Base-by-base conservation (phyloP, 345 rosid genomes). In the Noccaea bulbosa region DNA sequence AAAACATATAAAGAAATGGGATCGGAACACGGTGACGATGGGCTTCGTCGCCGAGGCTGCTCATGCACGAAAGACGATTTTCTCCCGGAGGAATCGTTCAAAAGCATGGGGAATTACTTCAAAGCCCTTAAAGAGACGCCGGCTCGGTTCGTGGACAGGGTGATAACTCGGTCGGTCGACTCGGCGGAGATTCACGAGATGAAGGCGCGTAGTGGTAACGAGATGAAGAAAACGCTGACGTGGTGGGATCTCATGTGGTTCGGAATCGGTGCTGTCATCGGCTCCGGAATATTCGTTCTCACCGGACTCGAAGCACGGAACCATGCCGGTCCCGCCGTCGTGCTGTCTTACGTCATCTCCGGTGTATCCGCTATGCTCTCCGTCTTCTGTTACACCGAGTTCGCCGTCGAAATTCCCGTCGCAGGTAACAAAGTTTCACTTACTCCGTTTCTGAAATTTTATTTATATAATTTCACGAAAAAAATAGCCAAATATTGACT, bases 171-270 rank as follows among this genome's bases (percentile, higher is more conserved):
- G 34, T 93, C 97, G 4, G 38, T 69, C 12, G 98, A 93, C 79
- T 30, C 90, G 3, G 71, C 81, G 8, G 97, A 93, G 91, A 78
- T 93, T 72, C 77, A 85, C 12, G 97, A 93, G 67, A 77, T 93
- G 24, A 91, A 79, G 77, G 94, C 88, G 1, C 82, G 83, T 67
- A 93, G 98, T 65, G 81, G 83, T 44, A 81, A 91, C 56, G 92
- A 93, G 65, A 93, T 91, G 98, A 91, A 93, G 86, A 89, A 82
- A 71, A 88, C 74, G 38, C 82, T 93, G 43, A 81, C 73, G 0
- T 91, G 97, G 98, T 93, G 98, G 98, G 98, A 93, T 57, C 88
- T 93, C 3, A 91, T 93, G 5, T 93, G 97, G 98, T 93, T 93
- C 61, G 96, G 98, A 0, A 82, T 93, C 15, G 98, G 97, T 2